These are phyloP conservation scores for Micromonas pusilla DNA, from an alignment of 139 green algal genomes.

Conservation along the genomic window DNA sequence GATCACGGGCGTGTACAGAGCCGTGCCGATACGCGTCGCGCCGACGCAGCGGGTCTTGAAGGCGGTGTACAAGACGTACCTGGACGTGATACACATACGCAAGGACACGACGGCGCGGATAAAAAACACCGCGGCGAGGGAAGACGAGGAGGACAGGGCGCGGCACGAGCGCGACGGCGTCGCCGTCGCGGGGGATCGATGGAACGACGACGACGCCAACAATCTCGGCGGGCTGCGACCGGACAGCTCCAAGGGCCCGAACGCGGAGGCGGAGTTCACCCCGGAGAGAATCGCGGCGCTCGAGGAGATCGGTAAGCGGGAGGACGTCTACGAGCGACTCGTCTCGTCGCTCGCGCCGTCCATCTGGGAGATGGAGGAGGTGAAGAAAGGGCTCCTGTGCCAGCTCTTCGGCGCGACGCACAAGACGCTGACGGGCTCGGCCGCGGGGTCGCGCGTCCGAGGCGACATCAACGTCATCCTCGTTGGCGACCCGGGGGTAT, in stretches of 20 bases:
- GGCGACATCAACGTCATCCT: slow-evolving; percentile 95
- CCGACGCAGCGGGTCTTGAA: slow-evolving; percentile 45
- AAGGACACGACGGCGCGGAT: slow-evolving; percentile 40
- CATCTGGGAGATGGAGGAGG: slow-evolving; percentile 96
- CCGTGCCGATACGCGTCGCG: slow-evolving; percentile 63
- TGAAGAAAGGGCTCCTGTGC: slow-evolving; percentile 85
- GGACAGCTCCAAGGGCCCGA: background rate
- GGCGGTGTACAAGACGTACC: slow-evolving; percentile 71
- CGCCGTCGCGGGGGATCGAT: background rate
- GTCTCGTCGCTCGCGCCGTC: slow-evolving; percentile 76
- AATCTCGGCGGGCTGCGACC: background rate
- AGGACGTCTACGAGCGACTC: slow-evolving; percentile 81
- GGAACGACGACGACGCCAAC: background rate
- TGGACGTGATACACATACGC: slow-evolving; percentile 85
- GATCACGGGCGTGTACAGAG: slow-evolving; percentile 69
- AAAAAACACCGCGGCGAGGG: slow-evolving; percentile 4
- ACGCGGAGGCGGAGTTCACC: background rate
- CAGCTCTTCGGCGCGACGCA: slow-evolving; percentile 50
- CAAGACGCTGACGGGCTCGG: slow-evolving; percentile 27
- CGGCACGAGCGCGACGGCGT: slow-evolving; percentile 20
- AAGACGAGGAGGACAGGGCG: slow-evolving; percentile 26
- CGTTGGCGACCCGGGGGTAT: slow-evolving; percentile 87
- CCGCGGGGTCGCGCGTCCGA: slow-evolving; percentile 32
- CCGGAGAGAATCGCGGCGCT: slow-evolving; percentile 26
- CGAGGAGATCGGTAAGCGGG: slow-evolving; percentile 39